phyloP scores from a whole-genome alignment of 2,329 filamentous ascomycete species.

The Colletotrichum lentis region DNA sequence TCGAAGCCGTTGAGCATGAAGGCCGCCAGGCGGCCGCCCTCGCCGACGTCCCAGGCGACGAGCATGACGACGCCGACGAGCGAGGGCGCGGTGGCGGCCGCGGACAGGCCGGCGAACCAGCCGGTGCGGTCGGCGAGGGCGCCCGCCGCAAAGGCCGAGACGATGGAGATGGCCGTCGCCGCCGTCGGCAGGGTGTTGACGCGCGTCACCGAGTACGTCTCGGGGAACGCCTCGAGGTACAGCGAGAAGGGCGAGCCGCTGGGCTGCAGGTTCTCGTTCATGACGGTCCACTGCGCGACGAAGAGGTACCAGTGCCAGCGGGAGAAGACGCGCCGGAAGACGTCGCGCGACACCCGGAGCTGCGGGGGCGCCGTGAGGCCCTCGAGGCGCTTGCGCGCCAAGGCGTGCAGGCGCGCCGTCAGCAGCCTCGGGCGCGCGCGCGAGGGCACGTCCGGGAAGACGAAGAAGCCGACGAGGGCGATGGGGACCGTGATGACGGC shows the following conservation, averaged over 20 bases:
- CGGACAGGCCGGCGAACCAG: conserved; percentile 48
- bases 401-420: conserved; percentile 42
- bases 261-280: conserved; percentile 50
- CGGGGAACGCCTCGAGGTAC: conserved; percentile 50
- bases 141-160: conserved; percentile 47
- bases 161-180: conserved; percentile 50
- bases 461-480: conserved; percentile 55
- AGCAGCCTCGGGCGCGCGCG: conserved; percentile 47
- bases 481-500: conserved; percentile 65
- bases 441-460: conserved; percentile 46
- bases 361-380: conserved; percentile 44
- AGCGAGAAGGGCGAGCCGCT: conserved; percentile 50
- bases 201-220: conserved; percentile 49
- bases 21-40: conserved; percentile 48
- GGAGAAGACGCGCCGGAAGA: conserved; percentile 49
- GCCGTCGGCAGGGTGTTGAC: conserved; percentile 54
- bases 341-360: conserved; percentile 45
- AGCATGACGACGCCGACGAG: conserved; percentile 47
- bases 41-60: conserved; percentile 49
- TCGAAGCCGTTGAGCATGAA: conserved; percentile 52
- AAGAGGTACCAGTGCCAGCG: conserved; percentile 53
- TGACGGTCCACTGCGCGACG: conserved; percentile 49
- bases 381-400: conserved; percentile 46
- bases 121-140: conserved; percentile 47
- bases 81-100: conserved; percentile 47